Evolutionary conservation across 805 yeast species (phyloP).

Genomic region (Wickerhamiella domercqiae): DNA sequence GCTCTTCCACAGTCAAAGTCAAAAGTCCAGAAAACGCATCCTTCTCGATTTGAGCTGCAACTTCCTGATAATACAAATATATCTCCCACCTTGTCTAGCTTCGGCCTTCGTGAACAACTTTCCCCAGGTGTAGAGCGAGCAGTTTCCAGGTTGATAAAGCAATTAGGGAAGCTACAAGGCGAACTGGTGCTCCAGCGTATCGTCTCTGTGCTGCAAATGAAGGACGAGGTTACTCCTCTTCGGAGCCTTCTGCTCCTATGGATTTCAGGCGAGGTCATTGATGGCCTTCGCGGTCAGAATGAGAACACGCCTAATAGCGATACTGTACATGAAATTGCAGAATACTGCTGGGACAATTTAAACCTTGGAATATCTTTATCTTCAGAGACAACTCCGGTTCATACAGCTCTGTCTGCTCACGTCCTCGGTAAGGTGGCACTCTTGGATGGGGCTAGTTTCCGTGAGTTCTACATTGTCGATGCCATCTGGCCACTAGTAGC

Average conservation of each 20-base stretch:
- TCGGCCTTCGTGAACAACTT: not conserved
- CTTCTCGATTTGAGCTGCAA: too few relatives aligned
- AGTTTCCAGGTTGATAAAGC: conserved; percentile 3
- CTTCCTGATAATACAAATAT: too few relatives aligned
- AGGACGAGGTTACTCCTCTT: conserved; percentile 5
- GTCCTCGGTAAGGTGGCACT: conserved; percentile 13
- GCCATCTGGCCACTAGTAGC: conserved; percentile 59
- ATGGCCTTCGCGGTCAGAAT: too few relatives aligned
- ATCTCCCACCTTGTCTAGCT: not conserved
- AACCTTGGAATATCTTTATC: not conserved
- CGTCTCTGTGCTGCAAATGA: not conserved
- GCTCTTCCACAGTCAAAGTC: too few relatives aligned
- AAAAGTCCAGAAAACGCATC: too few relatives aligned
- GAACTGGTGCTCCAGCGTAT: not conserved
- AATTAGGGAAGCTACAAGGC: conserved; percentile 3
- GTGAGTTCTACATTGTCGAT: conserved; percentile 51
- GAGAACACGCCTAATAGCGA: not conserved
- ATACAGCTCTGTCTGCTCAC: conserved; percentile 9
- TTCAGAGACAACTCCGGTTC: conserved; percentile 3
- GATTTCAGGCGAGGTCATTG: conserved; percentile 7
- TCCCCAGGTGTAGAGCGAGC: conserved; percentile 3
- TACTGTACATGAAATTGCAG: conserved; percentile 11
- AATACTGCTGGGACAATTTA: conserved; percentile 10
- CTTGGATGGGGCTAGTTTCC: conserved; percentile 23
- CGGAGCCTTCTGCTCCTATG: conserved; percentile 9